Base-by-base conservation (phyloP, 108 stramenopile species). In the Cyclotella cryptica region DNA sequence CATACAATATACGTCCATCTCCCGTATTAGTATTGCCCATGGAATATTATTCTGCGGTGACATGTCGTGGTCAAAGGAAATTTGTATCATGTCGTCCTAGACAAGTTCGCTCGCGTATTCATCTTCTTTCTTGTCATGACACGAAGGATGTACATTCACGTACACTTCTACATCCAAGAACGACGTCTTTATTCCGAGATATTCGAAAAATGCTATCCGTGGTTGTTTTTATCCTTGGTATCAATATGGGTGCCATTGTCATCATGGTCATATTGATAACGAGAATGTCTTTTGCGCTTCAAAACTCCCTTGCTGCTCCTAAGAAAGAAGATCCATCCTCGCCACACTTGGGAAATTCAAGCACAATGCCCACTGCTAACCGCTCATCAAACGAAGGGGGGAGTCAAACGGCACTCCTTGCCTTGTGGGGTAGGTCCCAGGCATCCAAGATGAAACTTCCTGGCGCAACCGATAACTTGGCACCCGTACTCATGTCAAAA, bases 321-420 rank as follows among this genome's bases (percentile, higher is more conserved):
- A 29, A 29, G 21, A 3, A 5, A 21, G 3, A 29, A 15, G 26
- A 29, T 21, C 26, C 15, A 59, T 26, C 21, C 58, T 35, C 35
- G 35, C 6, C 35, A 35, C 35, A 5, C 35, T 5, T 35, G 21
- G 21, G 21, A 26, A 21, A 14, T 21, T 59, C 58, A 59, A 59
- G 26, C 58, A 6, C 19, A 26, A 49, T 3, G 15, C 9, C 47
- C 3, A n/a, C n/a, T 49, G n/a, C 3, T 9, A 49, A 49, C n/a
- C 47, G 47, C 15, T 49, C 47, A 49, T 49, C 47, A 49, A 49
- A 49, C 1, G 22, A 59, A 6, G 66, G 66, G 5, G 66, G 66
- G 21, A 66, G 66, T 66, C 66, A 10, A 26, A 66, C 66, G 3
- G 66, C 66, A 21, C 18, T 66, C 15, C 21, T 66, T 30, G 66